A percentile compares a stretch with the other conserved stretches of the same genome.
Evolutionary conservation across 2,329 filamentous ascomycete genomes (phyloP).

Genomic region (Didymella lethalis): DNA sequence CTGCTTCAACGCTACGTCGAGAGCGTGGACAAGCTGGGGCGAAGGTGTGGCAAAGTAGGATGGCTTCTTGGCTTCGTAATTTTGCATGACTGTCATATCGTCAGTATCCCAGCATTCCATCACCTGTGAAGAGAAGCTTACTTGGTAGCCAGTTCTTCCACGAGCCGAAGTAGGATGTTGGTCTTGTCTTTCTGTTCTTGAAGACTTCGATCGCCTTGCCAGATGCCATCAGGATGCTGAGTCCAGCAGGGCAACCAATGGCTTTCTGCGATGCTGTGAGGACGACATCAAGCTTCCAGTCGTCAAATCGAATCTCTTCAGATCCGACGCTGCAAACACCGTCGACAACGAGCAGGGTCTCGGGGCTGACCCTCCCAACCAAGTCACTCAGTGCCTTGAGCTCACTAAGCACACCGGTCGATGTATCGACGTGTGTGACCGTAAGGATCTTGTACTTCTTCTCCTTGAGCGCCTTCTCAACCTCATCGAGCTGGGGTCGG

Average conservation of each 20-base stretch:
- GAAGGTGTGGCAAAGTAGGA: constrained; percentile 98
- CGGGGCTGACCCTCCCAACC: constrained; percentile 84
- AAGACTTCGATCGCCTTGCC: constrained; percentile 83
- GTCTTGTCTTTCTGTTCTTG: constrained; percentile 80
- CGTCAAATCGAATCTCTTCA: constrained; percentile 95
- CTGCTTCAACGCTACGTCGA: constrained; percentile 87
- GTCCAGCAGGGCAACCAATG: constrained; percentile 91
- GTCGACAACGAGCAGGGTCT: constrained; percentile 91
- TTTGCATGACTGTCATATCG: constrained; percentile 80
- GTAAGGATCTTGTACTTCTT: constrained; percentile 95
- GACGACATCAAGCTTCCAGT: constrained; percentile 91
- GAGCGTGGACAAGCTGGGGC: constrained; percentile 89
- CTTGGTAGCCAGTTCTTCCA: constrained; percentile 97
- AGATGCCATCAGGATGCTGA: constrained; percentile 94
- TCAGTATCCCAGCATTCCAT: constrained; percentile 26
- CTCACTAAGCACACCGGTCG: constrained; percentile 93
- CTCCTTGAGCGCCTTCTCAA: constrained; percentile 86
- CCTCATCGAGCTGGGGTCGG: constrained; percentile 82
- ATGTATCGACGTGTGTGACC: constrained; percentile 96
- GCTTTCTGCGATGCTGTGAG: constrained; percentile 96
- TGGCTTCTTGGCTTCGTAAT: constrained; percentile 97
- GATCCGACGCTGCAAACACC: constrained; percentile 96
- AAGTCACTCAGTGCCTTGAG: constrained; percentile 83
- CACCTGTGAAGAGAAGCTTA: constrained; percentile 48
- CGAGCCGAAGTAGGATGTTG: constrained; percentile 90